Base-by-base conservation (phyloP, 2,329 filamentous ascomycete species). In the Ascochyta pisi region DNA sequence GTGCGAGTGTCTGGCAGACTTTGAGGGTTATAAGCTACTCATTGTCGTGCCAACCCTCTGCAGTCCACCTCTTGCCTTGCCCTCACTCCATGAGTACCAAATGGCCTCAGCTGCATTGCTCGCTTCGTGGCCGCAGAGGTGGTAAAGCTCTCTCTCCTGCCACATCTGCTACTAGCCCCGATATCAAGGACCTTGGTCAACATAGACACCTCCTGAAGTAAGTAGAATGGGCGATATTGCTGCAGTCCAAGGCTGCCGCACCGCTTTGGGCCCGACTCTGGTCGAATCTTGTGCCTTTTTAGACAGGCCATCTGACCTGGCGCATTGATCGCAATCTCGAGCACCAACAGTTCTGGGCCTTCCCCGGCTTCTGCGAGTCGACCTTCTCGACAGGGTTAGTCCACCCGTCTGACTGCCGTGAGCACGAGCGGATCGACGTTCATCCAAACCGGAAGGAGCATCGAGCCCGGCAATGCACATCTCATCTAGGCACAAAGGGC, bases 331-430 rank as follows among this genome's bases (percentile, higher is more conserved):
- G 34, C 7, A 50, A 49, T 52, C 13, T 41, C 38, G 24, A 7
- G 26, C 45, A 33, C 29, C 13, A n/a, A 29, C 40, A n/a, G 22
- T 29, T 41, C 7, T 49, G 46, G 46, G 8, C 15, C 27, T 23
- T 23, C 39, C 24, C 41, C 44, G 27, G 35, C 38, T 38, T 27
- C 23, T 45, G 46, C 8, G 19, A 26, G 24, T 33, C 8, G 57
- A 59, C 57, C 57, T 59, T 50, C 57, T 53, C n/a, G 31, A 46
- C 15, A 10, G 6, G 31, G 56, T 29, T 58, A 58, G 56, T 15
- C 35, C 47, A 48, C 50, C 46, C 43, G 47, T 37, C 15, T 38
- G 24, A 55, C 39, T 54, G 46, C 50, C 56, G 41, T 31, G 26
- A 44, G 38, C 45, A 42, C 31, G 42, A 38, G 42, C 42, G 10